Base-by-base conservation (phyloP, 495 filamentous ascomycete genomes). In the Trypethelium eluteriae region DNA sequence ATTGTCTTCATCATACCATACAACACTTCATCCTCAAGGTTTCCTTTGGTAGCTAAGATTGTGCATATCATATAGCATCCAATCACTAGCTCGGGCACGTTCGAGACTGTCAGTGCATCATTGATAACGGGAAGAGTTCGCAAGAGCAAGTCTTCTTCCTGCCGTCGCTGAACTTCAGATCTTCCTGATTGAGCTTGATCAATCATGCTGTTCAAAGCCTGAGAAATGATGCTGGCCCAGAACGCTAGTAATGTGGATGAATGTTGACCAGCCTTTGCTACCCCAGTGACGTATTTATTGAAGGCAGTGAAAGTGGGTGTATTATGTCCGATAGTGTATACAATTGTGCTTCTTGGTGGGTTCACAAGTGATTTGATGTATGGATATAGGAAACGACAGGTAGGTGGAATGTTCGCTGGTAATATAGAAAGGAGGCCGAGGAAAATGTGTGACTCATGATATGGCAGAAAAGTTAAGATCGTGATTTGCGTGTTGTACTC, bases 11-110 rank as follows among this genome's bases (percentile, higher is more conserved):
- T 96, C 69, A 98, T 79, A 3, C 85, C 85, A 65, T 86, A 80
- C 36, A 97, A 76, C 3, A 91, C 83, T 62, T 83, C 83, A 69
- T 96, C 91, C 36, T 88, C 83, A 16, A 97, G 81, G 34, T 81
- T 79, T 9, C 86, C 85, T 74, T 96, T 98, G 32, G 90, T 86
- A 9, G 87, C 92, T 63, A 98, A 79, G 64, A 97, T 84, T 0
- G 90, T 86, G 35, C 91, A 81, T 36, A 97, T 84, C 91, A 96
- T 96, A 73, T 96, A 97, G 71, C 87, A 91, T 32, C 88, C 91
- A 68, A 93, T 82, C 62, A 90, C 85, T 49, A 96, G 79, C 64
- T 93, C 89, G 0, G 91, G 83, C 0, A 86, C 82, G 39, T 87
- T 83, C 67, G 86, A 86, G 79, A 93, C 83, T 12, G 83, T 80